Evolutionary conservation across 1,139 yeast species (phyloP).

Genomic region (Pneumocystis jirovecii): DNA sequence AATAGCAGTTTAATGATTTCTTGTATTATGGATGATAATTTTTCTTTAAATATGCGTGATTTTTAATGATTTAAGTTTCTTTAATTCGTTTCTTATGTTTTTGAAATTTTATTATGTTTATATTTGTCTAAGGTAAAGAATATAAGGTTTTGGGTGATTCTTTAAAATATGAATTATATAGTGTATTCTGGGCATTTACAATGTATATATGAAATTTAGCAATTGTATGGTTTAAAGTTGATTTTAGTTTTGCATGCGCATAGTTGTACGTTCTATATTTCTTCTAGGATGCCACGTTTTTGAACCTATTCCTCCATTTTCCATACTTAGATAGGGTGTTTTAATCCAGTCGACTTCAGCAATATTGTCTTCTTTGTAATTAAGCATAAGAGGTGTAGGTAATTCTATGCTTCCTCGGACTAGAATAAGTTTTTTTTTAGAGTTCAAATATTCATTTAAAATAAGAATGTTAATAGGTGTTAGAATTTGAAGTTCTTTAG

Average conservation of each 20-base stretch:
- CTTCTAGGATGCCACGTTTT: neutral
- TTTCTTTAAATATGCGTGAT: neutral
- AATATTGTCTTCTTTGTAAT: neutral
- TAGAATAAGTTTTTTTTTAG: constrained; percentile 3
- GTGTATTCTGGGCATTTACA: neutral
- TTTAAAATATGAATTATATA: neutral
- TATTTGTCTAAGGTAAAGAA: neutral
- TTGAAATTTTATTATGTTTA: neutral
- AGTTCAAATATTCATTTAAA: neutral
- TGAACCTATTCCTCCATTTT: constrained; percentile 7
- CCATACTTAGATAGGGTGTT: constrained; percentile 4
- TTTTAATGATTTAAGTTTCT: neutral
- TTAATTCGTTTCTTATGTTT: neutral
- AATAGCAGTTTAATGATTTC: neutral
- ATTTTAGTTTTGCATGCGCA: neutral
- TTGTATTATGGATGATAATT: neutral
- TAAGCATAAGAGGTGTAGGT: constrained; percentile 6
- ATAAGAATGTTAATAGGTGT: constrained; percentile 5
- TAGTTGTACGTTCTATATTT: constrained; percentile 1
- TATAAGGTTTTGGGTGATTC: neutral
- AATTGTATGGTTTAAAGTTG: neutral
- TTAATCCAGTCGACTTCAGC: neutral
- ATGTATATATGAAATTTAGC: neutral
- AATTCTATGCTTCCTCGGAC: constrained; percentile 9
- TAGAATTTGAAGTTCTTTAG: constrained; percentile 4